phyloP scores from a whole-genome alignment of 495 filamentous ascomycete species.

The Tuber melanosporum region DNA sequence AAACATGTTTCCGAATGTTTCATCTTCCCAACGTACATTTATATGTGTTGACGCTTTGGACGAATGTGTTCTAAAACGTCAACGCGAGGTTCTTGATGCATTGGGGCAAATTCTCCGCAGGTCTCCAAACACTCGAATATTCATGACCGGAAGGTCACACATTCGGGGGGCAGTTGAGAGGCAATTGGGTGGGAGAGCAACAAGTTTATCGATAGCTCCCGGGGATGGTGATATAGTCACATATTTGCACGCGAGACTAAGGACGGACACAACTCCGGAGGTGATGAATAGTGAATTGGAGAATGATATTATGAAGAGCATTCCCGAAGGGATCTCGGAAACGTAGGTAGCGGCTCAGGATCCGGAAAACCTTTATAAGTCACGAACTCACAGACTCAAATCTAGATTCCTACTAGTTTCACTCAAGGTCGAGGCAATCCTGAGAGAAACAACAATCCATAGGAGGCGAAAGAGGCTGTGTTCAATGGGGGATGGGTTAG shows the following conservation, averaged over 20 bases:
- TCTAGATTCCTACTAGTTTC: too few species aligned
- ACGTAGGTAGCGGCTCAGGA: too few species aligned
- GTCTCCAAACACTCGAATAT: background rate
- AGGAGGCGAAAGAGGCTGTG: background rate
- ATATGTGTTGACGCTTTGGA: background rate
- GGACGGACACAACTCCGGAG: background rate
- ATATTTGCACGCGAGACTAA: background rate
- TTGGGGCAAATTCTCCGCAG: background rate
- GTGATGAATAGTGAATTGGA: background rate
- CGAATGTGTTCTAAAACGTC: background rate
- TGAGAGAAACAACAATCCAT: background rate
- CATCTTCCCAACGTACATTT: background rate
- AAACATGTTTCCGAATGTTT: background rate
- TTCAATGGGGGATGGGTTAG: background rate
- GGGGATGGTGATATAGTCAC: background rate
- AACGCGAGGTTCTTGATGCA: background rate
- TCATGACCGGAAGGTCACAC: background rate
- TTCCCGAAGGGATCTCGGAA: too few species aligned
- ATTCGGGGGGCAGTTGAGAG: background rate
- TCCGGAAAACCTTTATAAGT: too few species aligned
- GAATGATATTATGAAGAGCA: too few species aligned
- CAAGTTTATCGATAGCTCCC: background rate
- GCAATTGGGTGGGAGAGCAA: background rate
- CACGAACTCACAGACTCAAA: too few species aligned
- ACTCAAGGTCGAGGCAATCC: background rate